A percentile compares a stretch with the other conserved stretches of the same genome.
These are phyloP conservation scores for Penstemon eatonii DNA, from an alignment of 257 asterid genomes.

Conservation along the genomic window DNA sequence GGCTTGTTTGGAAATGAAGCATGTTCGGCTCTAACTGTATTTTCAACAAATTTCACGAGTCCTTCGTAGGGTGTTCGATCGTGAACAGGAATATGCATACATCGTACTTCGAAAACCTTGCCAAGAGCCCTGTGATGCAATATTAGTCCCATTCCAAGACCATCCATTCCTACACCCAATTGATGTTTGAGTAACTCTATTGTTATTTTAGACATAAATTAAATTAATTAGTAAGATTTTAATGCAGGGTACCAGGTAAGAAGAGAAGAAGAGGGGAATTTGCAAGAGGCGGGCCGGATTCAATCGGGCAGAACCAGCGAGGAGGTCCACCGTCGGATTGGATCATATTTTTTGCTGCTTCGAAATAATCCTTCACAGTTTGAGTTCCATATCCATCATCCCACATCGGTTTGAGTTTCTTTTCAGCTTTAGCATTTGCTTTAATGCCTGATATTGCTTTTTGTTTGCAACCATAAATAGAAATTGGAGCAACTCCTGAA, in stretches of 20 bases:
- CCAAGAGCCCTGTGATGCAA: constrained; percentile 67
- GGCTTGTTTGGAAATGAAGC: constrained; percentile 42
- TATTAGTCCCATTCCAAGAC: constrained; percentile 62
- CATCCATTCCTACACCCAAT: constrained; percentile 52
- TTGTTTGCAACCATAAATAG: constrained; percentile 3
- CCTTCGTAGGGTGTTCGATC: constrained; percentile 53
- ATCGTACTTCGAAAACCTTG: constrained; percentile 53
- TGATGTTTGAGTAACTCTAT: neutral
- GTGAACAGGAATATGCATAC: constrained; percentile 53
- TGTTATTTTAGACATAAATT: neutral
- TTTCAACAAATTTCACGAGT: constrained; percentile 45
- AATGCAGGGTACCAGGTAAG: constrained; percentile 47
- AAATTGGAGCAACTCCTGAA: neutral
- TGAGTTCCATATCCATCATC: constrained; percentile 64
- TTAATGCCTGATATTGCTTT: neutral
- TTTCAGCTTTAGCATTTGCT: constrained; percentile 19
- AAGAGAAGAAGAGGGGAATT: constrained; percentile 60
- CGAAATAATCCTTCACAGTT: constrained; percentile 45
- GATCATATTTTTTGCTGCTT: constrained; percentile 42
- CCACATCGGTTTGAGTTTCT: constrained; percentile 47
- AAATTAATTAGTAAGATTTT: neutral
- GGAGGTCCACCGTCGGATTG: constrained; percentile 53
- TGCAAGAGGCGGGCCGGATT: constrained; percentile 45
- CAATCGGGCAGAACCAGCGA: constrained; percentile 63
- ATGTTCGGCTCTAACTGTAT: constrained; percentile 39